phyloP scores from a whole-genome alignment of 2,329 filamentous ascomycete genomes.

The Paramyrothecium roridum region DNA sequence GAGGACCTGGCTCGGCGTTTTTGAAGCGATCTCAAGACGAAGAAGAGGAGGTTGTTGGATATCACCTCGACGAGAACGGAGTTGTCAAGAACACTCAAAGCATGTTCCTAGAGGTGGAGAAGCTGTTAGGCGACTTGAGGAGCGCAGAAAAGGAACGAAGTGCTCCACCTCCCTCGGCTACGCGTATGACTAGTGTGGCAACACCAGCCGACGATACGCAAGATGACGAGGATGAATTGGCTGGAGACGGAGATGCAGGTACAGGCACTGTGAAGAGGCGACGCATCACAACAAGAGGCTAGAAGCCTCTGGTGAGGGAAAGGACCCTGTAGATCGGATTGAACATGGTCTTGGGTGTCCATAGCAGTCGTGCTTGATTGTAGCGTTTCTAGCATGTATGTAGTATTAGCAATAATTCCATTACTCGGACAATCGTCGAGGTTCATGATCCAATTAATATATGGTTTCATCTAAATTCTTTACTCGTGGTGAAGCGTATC shows the following conservation, averaged over 20 bases:
- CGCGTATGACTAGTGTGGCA: slow-evolving; percentile 32
- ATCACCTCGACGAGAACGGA: slow-evolving; percentile 75
- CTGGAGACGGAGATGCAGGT: slow-evolving; percentile 34
- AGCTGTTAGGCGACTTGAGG: slow-evolving; percentile 71
- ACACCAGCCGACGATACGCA: slow-evolving; percentile 42
- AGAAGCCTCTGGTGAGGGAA: slow-evolving; percentile 7
- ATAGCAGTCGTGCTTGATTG: not conserved
- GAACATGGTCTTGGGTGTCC: not conserved
- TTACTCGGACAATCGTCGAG: not conserved
- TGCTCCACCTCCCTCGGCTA: slow-evolving; percentile 28
- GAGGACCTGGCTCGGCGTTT: slow-evolving; percentile 65
- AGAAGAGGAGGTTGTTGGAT: slow-evolving; percentile 49
- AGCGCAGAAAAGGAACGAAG: slow-evolving; percentile 62
- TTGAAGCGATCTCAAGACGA: slow-evolving; percentile 41
- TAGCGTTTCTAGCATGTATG: not conserved
- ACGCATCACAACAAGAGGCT: slow-evolving; percentile 30
- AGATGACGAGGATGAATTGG: slow-evolving; percentile 47
- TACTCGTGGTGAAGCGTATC: too few species aligned
- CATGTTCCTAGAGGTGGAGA: slow-evolving; percentile 88
- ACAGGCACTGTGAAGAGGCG: slow-evolving; percentile 30
- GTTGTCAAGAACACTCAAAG: slow-evolving; percentile 83
- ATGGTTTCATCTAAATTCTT: too few species aligned
- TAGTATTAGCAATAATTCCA: not conserved
- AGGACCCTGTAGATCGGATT: slow-evolving; percentile 1
- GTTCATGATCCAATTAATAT: not conserved